Evolutionary conservation across 1,284 basidiomycete species (phyloP).

Genomic region (Puccinia coronata): DNA sequence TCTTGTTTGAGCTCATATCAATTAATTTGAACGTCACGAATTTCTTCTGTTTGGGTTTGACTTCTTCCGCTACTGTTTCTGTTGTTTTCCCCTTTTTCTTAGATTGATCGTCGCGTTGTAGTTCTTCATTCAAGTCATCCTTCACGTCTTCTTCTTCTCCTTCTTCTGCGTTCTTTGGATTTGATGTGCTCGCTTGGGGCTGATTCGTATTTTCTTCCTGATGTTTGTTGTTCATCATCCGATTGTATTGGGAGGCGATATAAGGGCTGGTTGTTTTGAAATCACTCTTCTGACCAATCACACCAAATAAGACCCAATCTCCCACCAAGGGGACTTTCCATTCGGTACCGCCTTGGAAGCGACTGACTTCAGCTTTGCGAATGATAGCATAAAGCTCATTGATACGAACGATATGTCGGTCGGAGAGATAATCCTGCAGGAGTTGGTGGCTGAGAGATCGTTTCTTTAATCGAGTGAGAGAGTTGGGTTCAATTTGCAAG

Average conservation of each 20-base stretch:
- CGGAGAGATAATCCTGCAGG: constrained; percentile 77
- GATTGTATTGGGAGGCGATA: constrained; percentile 18
- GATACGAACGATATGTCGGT: constrained; percentile 81
- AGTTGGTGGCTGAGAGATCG: constrained; percentile 73
- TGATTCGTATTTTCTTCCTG: neutral
- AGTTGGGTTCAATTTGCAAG: constrained; percentile 78
- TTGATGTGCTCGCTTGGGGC: neutral
- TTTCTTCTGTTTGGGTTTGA: constrained; percentile 55
- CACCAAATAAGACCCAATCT: constrained; percentile 87
- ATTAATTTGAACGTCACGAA: constrained; percentile 76
- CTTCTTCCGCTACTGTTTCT: constrained; percentile 52
- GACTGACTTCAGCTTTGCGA: constrained; percentile 71
- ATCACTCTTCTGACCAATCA: constrained; percentile 79
- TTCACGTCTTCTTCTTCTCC: constrained; percentile 31
- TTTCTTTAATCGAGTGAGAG: constrained; percentile 77
- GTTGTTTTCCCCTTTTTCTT: constrained; percentile 51
- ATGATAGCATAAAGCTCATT: constrained; percentile 82
- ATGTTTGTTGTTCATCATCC: neutral
- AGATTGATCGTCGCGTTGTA: constrained; percentile 52
- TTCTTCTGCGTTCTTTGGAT: neutral
- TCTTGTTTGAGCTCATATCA: constrained; percentile 68
- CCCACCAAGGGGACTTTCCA: constrained; percentile 87
- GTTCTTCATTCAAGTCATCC: constrained; percentile 20
- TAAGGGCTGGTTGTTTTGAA: constrained; percentile 64
- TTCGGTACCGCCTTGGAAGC: constrained; percentile 62